These are phyloP conservation scores for Hirsutella minnesotensis DNA, from an alignment of 2,329 filamentous ascomycete genomes.

Conservation along the genomic window DNA sequence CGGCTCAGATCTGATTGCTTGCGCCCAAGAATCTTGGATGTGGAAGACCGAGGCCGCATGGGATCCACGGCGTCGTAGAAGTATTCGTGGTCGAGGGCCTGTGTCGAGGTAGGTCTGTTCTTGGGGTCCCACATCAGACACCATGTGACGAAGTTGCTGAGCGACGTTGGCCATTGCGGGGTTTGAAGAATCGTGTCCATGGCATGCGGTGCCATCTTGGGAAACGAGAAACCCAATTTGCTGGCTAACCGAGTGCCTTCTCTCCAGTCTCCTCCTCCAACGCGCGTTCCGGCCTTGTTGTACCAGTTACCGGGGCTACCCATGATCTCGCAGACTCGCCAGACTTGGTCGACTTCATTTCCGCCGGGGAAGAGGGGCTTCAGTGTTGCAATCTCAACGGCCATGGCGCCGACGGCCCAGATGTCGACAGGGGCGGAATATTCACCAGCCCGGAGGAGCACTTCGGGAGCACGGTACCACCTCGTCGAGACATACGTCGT, in stretches of 20 bases:
- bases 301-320: conserved; percentile 98
- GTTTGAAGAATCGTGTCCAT: conserved; percentile 88
- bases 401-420: conserved; percentile 97
- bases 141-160: conserved; percentile 93
- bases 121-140: conserved; percentile 99
- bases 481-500: conserved; percentile 97
- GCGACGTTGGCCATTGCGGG: conserved; percentile 80
- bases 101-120: conserved; percentile 76
- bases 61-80: conserved; percentile 89
- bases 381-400: conserved; percentile 89
- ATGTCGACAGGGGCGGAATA: conserved; percentile 98
- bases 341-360: conserved; percentile 98
- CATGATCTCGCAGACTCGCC: conserved; percentile 99
- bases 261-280: conserved; percentile 95
- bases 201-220: conserved; percentile 96
- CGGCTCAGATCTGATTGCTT: conserved; percentile 80
- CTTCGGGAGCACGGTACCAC: conserved; percentile 96
- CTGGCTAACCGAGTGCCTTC: conserved; percentile 86
- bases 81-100: conserved; percentile 92
- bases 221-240: conserved; percentile 96
- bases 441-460: conserved; percentile 83
- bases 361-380: conserved; percentile 95
- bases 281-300: conserved; percentile 73
- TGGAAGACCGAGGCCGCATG: conserved; percentile 78
- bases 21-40: conserved; percentile 71